Evolutionary conservation across 139 green algal species (phyloP).

Genomic region (Asterochloris sp.): DNA sequence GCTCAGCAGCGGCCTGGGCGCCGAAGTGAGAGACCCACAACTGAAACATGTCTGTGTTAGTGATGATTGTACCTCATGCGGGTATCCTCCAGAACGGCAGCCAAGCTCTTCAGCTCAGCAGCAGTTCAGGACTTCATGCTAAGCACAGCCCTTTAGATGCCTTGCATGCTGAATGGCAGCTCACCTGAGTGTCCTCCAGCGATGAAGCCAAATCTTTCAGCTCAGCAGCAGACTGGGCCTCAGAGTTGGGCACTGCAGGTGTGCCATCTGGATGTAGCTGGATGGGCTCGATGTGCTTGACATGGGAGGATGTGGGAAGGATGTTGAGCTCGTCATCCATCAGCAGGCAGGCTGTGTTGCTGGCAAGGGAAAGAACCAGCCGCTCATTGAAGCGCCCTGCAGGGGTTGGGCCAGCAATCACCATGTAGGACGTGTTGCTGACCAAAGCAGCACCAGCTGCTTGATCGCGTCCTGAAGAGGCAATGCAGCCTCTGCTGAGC

Average conservation of each 20-base stretch:
- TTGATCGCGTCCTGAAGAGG: constrained; percentile 81
- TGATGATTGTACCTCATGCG: no score
- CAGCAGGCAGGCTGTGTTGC: constrained; percentile 78
- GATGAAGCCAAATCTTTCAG: constrained; percentile 78
- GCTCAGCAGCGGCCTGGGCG: no score
- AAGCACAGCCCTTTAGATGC: no score
- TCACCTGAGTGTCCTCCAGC: constrained; percentile 78
- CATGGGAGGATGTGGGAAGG: constrained; percentile 82
- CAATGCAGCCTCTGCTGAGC: no score
- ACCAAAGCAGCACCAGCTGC: constrained; percentile 89
- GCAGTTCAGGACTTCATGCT: no score
- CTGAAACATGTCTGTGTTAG: no score
- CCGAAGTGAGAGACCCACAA: no score
- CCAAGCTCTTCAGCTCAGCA: no score
- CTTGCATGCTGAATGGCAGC: background rate
- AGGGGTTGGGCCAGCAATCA: background rate
- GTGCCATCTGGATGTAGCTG: constrained; percentile 49
- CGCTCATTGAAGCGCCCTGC: constrained; percentile 96
- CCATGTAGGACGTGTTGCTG: constrained; percentile 38
- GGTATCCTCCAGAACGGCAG: no score
- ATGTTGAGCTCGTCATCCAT: constrained; percentile 99
- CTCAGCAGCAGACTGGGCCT: constrained; percentile 47
- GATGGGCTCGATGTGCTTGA: constrained; percentile 66
- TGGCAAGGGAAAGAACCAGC: constrained; percentile 90
- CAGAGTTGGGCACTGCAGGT: constrained; percentile 30